Evolutionary conservation across 306 rosid genomes (phyloP).

Genomic region (Quercus agrifolia): DNA sequence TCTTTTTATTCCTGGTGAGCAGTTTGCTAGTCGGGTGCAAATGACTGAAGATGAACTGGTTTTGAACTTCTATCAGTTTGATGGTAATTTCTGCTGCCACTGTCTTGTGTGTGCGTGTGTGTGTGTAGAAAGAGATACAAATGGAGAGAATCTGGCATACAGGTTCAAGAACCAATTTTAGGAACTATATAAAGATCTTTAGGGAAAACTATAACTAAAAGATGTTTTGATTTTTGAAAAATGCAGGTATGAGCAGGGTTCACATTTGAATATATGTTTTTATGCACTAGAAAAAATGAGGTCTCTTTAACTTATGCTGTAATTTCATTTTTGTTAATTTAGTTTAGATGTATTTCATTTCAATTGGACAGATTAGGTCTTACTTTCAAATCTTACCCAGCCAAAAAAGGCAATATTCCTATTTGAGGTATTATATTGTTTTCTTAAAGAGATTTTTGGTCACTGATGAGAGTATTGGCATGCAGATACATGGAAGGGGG

Average conservation of each 20-base stretch:
- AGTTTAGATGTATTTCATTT: not conserved
- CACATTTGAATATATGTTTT: not conserved
- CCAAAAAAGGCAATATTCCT: not conserved
- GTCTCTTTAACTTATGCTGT: not conserved
- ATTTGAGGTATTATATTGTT: not conserved
- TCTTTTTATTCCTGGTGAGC: conserved; percentile 21
- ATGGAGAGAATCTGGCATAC: not conserved
- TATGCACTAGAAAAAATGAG: too few species aligned
- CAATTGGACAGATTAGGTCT: not conserved
- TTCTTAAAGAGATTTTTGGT: not conserved
- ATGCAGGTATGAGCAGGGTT: not conserved
- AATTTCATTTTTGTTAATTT: not conserved
- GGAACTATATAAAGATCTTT: not conserved
- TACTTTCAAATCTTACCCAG: conserved; percentile 2
- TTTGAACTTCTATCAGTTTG: conserved; percentile 72
- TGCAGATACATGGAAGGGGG: conserved; percentile 69
- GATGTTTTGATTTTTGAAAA: not conserved
- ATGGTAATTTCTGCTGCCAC: conserved; percentile 52
- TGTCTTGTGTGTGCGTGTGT: not conserved
- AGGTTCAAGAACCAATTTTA: not conserved
- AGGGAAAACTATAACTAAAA: not conserved
- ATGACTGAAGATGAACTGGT: conserved; percentile 85
- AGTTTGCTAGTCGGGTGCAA: conserved; percentile 77
- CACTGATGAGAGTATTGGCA: conserved; percentile 28
- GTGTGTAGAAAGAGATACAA: not conserved